phyloP scores from a whole-genome alignment of 345 rosid species.

The Bruguiera parviflora region DNA sequence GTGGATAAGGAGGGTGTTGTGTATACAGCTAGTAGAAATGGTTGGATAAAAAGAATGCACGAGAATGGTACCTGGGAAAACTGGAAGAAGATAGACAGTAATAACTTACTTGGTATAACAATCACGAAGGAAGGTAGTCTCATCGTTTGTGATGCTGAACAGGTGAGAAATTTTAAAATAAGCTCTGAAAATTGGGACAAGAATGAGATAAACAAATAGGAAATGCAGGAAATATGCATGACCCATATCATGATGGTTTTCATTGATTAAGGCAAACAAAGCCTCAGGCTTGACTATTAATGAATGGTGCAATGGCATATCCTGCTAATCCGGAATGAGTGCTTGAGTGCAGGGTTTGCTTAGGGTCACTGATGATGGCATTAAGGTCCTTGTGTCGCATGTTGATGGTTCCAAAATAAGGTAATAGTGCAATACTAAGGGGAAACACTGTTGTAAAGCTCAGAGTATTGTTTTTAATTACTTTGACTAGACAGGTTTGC shows the following conservation, averaged over 20 bases:
- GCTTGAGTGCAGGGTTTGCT: constrained; percentile 40
- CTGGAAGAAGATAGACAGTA: constrained; percentile 36
- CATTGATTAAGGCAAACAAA: too few relatives aligned
- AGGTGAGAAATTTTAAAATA: constrained; percentile 17
- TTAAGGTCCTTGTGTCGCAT: constrained; percentile 34
- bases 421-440: constrained; percentile 16
- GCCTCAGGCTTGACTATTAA: too few relatives aligned
- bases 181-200: background rate
- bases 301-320: background rate
- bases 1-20: constrained; percentile 39
- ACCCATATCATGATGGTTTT: too few relatives aligned
- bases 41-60: constrained; percentile 50
- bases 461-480: background rate
- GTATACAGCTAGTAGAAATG: constrained; percentile 45
- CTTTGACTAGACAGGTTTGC: constrained; percentile 34
- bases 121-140: constrained; percentile 30
- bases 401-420: constrained; percentile 38
- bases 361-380: constrained; percentile 39
- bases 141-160: constrained; percentile 38
- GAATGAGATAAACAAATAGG: background rate
- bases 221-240: too few relatives aligned
- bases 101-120: constrained; percentile 42
- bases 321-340: background rate
- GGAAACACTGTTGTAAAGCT: background rate
- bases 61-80: constrained; percentile 40